Percentiles rank a stretch among this genome's conserved stretches.
Conservation (phyloP, 1,284 basidiomycete genomes). For the Erythrobasidium hasegawianum region DNA sequence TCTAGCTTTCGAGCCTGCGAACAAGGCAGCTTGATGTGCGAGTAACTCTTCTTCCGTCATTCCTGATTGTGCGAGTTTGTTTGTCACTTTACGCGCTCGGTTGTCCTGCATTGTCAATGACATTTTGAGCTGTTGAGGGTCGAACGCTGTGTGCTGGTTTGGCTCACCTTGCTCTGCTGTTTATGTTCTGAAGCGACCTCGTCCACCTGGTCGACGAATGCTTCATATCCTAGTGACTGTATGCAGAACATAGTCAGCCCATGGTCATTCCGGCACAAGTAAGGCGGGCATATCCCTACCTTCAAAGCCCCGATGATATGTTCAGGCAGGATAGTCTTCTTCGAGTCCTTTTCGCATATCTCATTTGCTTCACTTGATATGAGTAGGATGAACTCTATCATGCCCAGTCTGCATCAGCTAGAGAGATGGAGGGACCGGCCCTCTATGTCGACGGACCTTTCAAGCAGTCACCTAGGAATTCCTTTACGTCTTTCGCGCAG, state of each 20-base stretch:
- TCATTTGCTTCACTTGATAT: slow-evolving; percentile 97
- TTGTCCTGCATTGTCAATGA: slow-evolving; percentile 11
- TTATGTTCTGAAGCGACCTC: slow-evolving; percentile 92
- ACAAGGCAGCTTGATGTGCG: slow-evolving; percentile 81
- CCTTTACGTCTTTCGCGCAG: slow-evolving; percentile 26
- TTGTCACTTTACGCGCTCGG: slow-evolving; percentile 36
- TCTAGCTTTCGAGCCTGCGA: slow-evolving; percentile 71
- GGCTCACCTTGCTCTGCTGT: slow-evolving; percentile 73
- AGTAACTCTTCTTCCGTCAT: slow-evolving; percentile 86
- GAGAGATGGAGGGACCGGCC: not conserved
- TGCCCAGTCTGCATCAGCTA: not conserved
- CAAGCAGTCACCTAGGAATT: slow-evolving; percentile 27
- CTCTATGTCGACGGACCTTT: slow-evolving; percentile 8
- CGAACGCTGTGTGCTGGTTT: not conserved
- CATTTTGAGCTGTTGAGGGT: not conserved
- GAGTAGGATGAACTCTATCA: slow-evolving; percentile 92
- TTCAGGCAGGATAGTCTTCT: slow-evolving; percentile 98
- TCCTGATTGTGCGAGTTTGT: slow-evolving; percentile 60
- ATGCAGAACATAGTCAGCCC: not conserved
- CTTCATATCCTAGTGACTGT: slow-evolving; percentile 82
- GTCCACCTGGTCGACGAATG: slow-evolving; percentile 80
- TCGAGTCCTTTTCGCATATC: slow-evolving; percentile 95
- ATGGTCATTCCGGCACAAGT: not conserved
- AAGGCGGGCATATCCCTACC: slow-evolving; percentile 51
- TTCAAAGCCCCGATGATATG: slow-evolving; percentile 90